Evolutionary conservation across 208 protist genomes (phyloP).

Genomic region (Giardia muris): DNA sequence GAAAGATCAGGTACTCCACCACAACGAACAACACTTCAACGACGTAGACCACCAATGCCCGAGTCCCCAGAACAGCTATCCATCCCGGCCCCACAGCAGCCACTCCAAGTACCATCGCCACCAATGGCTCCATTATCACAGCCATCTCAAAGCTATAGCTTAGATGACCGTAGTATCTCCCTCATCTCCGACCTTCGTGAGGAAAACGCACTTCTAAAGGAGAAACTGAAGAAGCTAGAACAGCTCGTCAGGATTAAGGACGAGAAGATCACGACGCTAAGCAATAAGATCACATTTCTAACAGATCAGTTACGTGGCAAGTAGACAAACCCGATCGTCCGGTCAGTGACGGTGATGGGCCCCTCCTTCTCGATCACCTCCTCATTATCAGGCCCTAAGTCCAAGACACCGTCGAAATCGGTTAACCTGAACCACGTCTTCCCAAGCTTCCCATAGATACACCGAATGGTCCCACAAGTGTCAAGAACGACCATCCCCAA

Average conservation of each 20-base stretch:
- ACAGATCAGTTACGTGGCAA: too few species aligned
- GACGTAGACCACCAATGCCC: background rate
- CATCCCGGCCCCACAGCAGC: background rate
- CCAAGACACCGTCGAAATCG: too few species aligned
- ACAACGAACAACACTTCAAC: too few species aligned
- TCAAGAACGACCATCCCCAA: too few species aligned
- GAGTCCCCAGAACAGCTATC: background rate
- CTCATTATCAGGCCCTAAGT: too few species aligned
- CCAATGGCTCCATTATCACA: background rate
- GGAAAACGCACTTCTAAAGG: background rate
- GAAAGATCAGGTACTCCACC: too few species aligned
- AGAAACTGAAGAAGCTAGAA: background rate
- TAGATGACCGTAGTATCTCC: background rate
- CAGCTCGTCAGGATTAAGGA: background rate
- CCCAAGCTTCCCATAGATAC: too few species aligned
- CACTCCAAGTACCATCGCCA: background rate
- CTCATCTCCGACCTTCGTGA: background rate
- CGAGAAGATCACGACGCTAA: background rate
- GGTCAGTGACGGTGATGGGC: too few species aligned
- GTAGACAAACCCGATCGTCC: too few species aligned
- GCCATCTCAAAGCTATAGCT: background rate
- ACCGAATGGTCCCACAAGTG: too few species aligned
- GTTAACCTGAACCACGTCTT: too few species aligned
- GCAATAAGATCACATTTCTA: background rate
- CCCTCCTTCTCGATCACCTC: too few species aligned